Evolutionary conservation across 2,329 filamentous ascomycete genomes (phyloP), one percentile per base, ranked within the genome.

Genomic region (Aspergillus hortae): DNA sequence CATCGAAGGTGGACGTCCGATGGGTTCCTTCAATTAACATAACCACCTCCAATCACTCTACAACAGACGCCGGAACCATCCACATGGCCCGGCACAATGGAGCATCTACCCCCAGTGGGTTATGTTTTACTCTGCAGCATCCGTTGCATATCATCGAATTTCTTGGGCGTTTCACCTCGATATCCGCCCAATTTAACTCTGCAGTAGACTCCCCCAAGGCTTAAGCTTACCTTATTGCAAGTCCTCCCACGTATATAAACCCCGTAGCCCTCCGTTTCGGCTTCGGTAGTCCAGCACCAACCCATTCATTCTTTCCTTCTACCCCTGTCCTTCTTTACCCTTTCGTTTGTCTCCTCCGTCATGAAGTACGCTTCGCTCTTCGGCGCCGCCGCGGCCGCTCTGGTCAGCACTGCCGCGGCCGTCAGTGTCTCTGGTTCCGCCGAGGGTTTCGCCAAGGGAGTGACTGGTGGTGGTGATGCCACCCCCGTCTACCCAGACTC

Each of bases 381-480:
- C 17, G 46, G 41, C 48, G 56, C 56, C 30, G 59, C 57, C n/a
- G 48, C 50, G 21, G 57, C 56, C 19, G 51, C 54, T 14, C 42
- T 61, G 25, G 49, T 43, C 52, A 56, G 56, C 53, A 44, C 43
- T 17, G 53, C 56, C n/a, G 38, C 46, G 45, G 58, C 58, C 25
- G 46, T 58, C 47, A 44, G 57, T 44, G 60, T 62, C 43, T 52
- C 64, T 17, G 67, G 67, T 32, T 51, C 73, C 33, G 69, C 76
- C n/a, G 71, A 76, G 56, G 77, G 77, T 51, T 80, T 80, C 53
- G 77, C 76, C 14, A 67, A 71, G 53, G 80, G 81, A 45, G 79
- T 82, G 25, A 86, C 84, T 15, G 84, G 84, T 35, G 84, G 84
- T 61, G 83, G 82, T 48, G 74, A 60, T 53, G 82, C 80, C 19